These are phyloP conservation scores for Reutealis trisperma DNA, from an alignment of 345 rosid genomes.

Conservation along the genomic window DNA sequence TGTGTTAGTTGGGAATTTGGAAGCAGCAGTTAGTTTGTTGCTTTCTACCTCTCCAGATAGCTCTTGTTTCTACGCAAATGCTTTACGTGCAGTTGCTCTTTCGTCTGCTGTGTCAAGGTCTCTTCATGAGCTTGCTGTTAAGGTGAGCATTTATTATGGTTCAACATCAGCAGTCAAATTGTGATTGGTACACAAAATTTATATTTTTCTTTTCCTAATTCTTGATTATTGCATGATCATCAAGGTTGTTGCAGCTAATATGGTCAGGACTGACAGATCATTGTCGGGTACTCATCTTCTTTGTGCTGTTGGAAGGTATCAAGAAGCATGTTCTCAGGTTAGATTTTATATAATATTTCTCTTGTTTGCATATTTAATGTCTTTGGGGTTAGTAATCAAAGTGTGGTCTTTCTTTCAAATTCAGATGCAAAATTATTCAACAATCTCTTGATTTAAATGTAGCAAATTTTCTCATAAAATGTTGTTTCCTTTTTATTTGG, in stretches of 20 bases:
- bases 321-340: constrained; percentile 99
- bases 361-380: not conserved
- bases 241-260: constrained; percentile 97
- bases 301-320: constrained; percentile 96
- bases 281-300: constrained; percentile 91
- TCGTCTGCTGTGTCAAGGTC: constrained; percentile 94
- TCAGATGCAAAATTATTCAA: not conserved
- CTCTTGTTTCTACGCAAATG: constrained; percentile 85
- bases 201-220: not conserved
- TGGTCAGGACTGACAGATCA: constrained; percentile 90
- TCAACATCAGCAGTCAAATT: not conserved
- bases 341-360: constrained; percentile 16
- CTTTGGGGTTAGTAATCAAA: not conserved
- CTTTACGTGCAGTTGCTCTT: constrained; percentile 96
- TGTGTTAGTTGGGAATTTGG: constrained; percentile 87
- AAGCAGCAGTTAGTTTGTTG: constrained; percentile 92
- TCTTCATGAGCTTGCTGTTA: constrained; percentile 94
- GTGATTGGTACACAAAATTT: constrained; percentile 5
- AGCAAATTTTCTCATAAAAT: not conserved
- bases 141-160: constrained; percentile 45
- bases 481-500: too few species aligned
- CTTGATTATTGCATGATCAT: constrained; percentile 18
- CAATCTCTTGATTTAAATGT: not conserved
- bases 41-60: constrained; percentile 92
- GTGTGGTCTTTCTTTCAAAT: not conserved